Evolutionary conservation across 2,329 filamentous ascomycete genomes (phyloP).

Genomic region (Sclerotinia glacialis): DNA sequence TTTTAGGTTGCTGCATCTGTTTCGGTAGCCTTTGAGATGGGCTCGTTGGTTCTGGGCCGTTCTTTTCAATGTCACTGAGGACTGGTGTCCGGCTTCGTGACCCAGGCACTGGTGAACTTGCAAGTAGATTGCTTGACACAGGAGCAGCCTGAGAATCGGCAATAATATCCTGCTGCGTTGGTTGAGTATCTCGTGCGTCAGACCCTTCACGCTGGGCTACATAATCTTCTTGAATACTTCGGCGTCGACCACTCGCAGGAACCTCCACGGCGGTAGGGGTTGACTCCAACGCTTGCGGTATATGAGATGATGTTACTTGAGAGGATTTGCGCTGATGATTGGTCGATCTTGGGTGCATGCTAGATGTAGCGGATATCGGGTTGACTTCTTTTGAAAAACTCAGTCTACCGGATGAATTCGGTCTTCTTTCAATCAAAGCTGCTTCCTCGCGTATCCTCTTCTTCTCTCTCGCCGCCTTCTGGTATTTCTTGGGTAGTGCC

Average conservation of each 20-base stretch:
- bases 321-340: neutral
- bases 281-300: neutral
- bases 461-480: neutral
- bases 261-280: constrained; percentile 27
- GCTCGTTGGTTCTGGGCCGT: neutral
- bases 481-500: constrained; percentile 5
- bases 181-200: constrained; percentile 34
- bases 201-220: constrained; percentile 32
- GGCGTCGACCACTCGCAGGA: constrained; percentile 32
- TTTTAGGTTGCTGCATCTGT: neutral
- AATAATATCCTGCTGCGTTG: constrained; percentile 31
- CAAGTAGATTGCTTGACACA: neutral
- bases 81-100: no score
- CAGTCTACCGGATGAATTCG: neutral
- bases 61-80: neutral
- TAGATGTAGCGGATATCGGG: neutral
- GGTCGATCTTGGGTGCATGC: neutral
- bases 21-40: constrained; percentile 1
- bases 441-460: neutral
- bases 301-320: neutral
- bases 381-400: neutral
- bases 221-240: constrained; percentile 34
- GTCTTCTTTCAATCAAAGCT: neutral
- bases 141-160: constrained; percentile 33
- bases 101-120: constrained; percentile 11